Base-by-base conservation (phyloP, 1,284 basidiomycete species). In the Rhodotorula mucilaginosa region DNA sequence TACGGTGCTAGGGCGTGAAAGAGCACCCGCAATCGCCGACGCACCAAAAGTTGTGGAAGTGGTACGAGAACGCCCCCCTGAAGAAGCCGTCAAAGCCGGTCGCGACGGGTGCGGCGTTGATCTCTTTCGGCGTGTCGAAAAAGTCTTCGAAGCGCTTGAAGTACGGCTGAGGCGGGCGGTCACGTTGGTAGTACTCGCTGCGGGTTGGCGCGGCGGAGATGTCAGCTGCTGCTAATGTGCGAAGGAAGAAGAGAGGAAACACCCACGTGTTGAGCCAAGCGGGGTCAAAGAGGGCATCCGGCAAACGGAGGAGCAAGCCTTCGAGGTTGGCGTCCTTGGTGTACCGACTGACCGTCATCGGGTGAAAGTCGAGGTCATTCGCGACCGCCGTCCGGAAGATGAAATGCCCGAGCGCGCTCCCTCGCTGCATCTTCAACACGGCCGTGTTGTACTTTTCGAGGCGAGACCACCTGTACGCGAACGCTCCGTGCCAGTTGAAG, bases 51-150 rank as follows among this genome's bases (percentile, higher is more conserved):
- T 62, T 67, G 47, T 69, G 68, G 67, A 70, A 93, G 80, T 93
- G 91, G 79, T 93, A 93, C 15, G 89, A 91, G 79, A 87, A 93
- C 31, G 90, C 89, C 16, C 91, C 92, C 61, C 75, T 86, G 84
- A 91, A 94, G 83, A 93, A 93, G 18, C 89, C 90, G 75, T 91
- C 88, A 76, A 93, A 90, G 8, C 92, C 92, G 18, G 90, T 81
- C 23, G 88, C 88, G 76, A 89, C 86, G 12, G 92, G 89, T 13
- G 87, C 88, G 18, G 89, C 90, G 71, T 87, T 87, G 56, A 86
- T 84, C 67, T 85, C 84, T 56, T 84, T 82, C 57, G 90, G 90
- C 3, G 90, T 90, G 64, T 90, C 88, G 80, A 93, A 93, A 80
- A 93, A 91, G 68, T 90, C 86, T 52, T 73, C 72, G 64, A 78